Evolutionary conservation across 306 rosid species (phyloP).

Genomic region (Spatholobus suberectus): DNA sequence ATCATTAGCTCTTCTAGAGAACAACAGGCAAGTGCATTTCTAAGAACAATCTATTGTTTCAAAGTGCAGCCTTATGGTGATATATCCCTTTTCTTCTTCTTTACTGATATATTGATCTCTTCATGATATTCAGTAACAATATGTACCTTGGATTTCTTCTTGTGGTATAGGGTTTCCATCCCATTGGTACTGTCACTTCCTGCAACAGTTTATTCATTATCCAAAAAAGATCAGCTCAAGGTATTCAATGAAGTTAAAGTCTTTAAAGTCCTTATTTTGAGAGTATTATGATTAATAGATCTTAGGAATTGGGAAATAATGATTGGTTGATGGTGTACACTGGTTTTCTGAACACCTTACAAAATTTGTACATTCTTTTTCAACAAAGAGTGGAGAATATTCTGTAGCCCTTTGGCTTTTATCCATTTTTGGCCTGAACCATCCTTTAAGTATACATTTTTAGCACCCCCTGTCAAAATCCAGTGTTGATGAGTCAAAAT

Average conservation of each 20-base stretch:
- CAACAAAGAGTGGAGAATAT: not conserved
- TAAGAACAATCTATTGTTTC: not conserved
- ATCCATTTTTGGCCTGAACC: not conserved
- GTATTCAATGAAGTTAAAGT: constrained; percentile 47
- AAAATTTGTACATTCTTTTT: not conserved
- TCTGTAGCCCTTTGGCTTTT: not conserved
- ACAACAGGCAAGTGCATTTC: constrained; percentile 67
- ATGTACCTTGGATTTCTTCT: constrained; percentile 32
- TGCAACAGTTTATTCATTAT: constrained; percentile 81
- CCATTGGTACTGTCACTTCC: constrained; percentile 91
- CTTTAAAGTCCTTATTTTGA: constrained; percentile 7
- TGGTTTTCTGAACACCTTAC: not conserved
- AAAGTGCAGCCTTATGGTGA: constrained; percentile 15
- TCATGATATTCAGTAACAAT: constrained; percentile 4
- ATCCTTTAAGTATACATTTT: not conserved
- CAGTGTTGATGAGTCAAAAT: not conserved
- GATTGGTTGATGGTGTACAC: constrained; percentile 3
- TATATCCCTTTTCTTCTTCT: constrained; percentile 26
- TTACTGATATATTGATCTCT: constrained; percentile 4
- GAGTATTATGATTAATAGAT: not conserved
- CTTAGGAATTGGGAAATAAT: constrained; percentile 17
- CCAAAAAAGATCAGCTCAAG: constrained; percentile 81
- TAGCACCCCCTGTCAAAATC: not conserved
- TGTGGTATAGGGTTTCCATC: constrained; percentile 70
- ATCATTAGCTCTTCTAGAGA: constrained; percentile 81